These are phyloP conservation scores for Saccharomycopsis vini DNA, from an alignment of 805 yeast genomes.

Conservation along the genomic window DNA sequence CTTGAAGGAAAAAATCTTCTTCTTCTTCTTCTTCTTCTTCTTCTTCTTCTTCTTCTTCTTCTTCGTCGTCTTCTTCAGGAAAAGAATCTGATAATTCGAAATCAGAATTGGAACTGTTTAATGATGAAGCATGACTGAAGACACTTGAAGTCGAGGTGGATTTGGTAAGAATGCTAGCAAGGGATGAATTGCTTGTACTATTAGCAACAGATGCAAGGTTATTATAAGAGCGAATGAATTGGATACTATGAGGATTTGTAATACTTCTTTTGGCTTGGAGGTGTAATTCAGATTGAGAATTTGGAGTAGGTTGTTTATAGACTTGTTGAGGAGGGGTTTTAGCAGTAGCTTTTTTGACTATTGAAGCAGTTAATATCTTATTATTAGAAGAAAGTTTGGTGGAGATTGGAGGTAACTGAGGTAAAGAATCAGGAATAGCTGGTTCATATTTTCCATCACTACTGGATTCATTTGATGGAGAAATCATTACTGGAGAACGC, in stretches of 20 bases:
- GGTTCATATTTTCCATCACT: background rate
- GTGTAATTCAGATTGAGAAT: too few species aligned
- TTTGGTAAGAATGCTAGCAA: background rate
- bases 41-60: background rate
- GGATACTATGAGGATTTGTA: conserved; percentile 1
- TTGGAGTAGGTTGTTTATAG: too few species aligned
- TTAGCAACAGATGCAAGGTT: background rate
- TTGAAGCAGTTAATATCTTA: too few species aligned
- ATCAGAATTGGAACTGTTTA: background rate
- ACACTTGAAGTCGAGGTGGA: conserved; percentile 1
- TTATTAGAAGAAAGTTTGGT: background rate
- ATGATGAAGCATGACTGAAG: background rate
- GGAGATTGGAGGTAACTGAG: conserved; percentile 3
- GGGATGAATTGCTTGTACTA: background rate
- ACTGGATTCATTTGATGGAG: background rate
- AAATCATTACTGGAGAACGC: background rate
- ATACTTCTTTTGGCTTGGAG: background rate
- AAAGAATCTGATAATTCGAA: background rate
- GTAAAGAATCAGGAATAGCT: background rate
- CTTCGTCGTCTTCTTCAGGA: background rate
- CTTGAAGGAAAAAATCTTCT: background rate
- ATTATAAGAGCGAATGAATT: conserved; percentile 9
- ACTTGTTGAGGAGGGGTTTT: too few species aligned
- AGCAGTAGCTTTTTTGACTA: too few species aligned
- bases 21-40: conserved; percentile 1